Evolutionary conservation across 345 rosid species (phyloP), one percentile per base, ranked within the genome.

Genomic region (Salix udensis): DNA sequence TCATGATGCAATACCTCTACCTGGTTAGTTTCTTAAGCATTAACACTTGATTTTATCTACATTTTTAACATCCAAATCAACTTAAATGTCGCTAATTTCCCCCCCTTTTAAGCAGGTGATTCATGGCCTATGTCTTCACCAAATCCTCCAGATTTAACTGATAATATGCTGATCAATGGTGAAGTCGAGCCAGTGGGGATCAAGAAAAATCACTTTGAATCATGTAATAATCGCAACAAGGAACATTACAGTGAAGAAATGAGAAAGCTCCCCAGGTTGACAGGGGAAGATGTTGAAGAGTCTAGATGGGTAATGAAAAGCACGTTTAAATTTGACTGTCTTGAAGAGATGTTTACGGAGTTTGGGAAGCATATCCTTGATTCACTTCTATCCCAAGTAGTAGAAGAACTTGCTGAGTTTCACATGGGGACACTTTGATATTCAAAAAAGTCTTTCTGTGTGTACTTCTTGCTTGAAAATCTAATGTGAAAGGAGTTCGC

Each of bases 291-390:
- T 50, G 74, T 87, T 34, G 76, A 79, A 60, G 74, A 82, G 70
- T 74, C 88, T 1, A 81, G 83, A 68, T 91, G 90, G 97, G 30
- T 53, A 40, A 77, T 76, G 6, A 73, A 70, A 30, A 77, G 77
- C 71, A 68, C 60, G 30, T 76, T 81, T 31, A 75, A 71, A 6
- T 83, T 74, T 66, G 82, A 81, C 68, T 84, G 79, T 76, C 80
- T 69, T 72, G 88, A 90, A 87, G 91, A 85, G 24, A 79, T 88
- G 5, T 88, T 88, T 61, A 60, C 58, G 34, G 89, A 86, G 16
- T 68, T 90, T 65, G 94, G 82, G 74, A 85, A 85, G 72, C 81
- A 88, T 62, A 83, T 91, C 69, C 83, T 91, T 50, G 90, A 87
- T 77, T 21, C 42, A 58, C 71, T 82, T 3, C 62, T 84, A 42